Percentiles rank a stretch among this genome's conserved stretches.
phyloP scores from a whole-genome alignment of 768 basidiomycete genomes.

The Myochromella boudieri region DNA sequence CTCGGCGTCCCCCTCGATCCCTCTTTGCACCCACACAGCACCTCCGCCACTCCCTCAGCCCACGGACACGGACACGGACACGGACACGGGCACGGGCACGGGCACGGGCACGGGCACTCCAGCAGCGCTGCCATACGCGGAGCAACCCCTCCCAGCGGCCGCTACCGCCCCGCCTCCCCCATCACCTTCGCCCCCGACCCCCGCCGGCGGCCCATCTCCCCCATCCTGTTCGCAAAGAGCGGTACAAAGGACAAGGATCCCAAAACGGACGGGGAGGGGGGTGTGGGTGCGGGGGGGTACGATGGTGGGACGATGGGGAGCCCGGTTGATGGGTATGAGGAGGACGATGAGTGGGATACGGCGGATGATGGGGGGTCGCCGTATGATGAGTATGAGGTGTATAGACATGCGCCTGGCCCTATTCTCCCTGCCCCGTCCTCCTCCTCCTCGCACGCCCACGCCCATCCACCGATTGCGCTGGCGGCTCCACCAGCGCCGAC shows the following conservation, averaged over 20 bases:
- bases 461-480: neutral
- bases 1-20: slow-evolving; percentile 34
- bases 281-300: neutral
- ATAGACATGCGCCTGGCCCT: neutral
- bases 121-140: slow-evolving; percentile 10
- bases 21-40: slow-evolving; percentile 14
- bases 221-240: slow-evolving; percentile 39
- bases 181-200: slow-evolving; percentile 65
- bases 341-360: slow-evolving; percentile 32
- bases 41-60: neutral
- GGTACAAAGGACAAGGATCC: neutral
- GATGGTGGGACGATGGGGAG: neutral
- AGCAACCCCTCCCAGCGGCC: slow-evolving; percentile 6
- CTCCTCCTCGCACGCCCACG: neutral
- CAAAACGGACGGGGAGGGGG: neutral
- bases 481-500: slow-evolving; percentile 3
- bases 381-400: slow-evolving; percentile 6
- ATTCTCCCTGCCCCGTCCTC: neutral
- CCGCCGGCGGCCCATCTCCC: slow-evolving; percentile 37
- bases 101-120: slow-evolving; percentile 9
- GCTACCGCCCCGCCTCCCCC: slow-evolving; percentile 55
- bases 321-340: slow-evolving; percentile 24
- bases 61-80: neutral
- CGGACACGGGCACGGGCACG: slow-evolving; percentile 8
- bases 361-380: slow-evolving; percentile 17